Conservation (phyloP, 1,284 basidiomycete genomes). For the Apiotrichum gamsii region DNA sequence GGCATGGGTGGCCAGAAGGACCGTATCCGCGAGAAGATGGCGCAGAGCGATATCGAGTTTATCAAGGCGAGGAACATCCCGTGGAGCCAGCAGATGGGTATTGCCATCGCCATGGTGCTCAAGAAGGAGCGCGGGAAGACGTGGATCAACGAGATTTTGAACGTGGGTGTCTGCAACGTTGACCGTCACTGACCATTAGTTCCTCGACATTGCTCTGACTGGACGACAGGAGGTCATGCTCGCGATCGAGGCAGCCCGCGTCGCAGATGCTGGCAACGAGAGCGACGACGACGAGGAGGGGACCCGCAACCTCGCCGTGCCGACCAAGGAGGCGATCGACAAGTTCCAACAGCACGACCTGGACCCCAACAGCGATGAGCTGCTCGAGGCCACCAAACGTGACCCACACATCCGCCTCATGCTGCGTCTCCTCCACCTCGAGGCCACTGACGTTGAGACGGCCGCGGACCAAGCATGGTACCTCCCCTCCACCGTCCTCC, state of each 20-base stretch:
- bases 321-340: slow-evolving; percentile 62
- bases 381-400: slow-evolving; percentile 66
- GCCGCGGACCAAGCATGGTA: slow-evolving; percentile 24
- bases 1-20: slow-evolving; percentile 48
- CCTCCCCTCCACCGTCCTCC: slow-evolving; percentile 27
- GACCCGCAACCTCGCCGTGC: slow-evolving; percentile 44
- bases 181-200: slow-evolving; percentile 50
- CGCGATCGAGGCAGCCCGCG: slow-evolving; percentile 56
- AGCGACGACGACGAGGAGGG: slow-evolving; percentile 47
- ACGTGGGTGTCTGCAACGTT: slow-evolving; percentile 54
- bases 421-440: slow-evolving; percentile 50
- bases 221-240: slow-evolving; percentile 65
- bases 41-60: slow-evolving; percentile 63
- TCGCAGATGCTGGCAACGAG: slow-evolving; percentile 32
- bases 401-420: slow-evolving; percentile 74
- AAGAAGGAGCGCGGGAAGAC: slow-evolving; percentile 32
- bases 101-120: slow-evolving; percentile 48
- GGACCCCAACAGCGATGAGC: slow-evolving; percentile 64
- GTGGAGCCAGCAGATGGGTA: slow-evolving; percentile 84
- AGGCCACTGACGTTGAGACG: slow-evolving; percentile 19
- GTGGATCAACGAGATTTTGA: slow-evolving; percentile 70
- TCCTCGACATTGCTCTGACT: slow-evolving; percentile 60
- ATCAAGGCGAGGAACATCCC: slow-evolving; percentile 68
- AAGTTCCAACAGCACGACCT: slow-evolving; percentile 74
- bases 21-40: slow-evolving; percentile 47